These are phyloP conservation scores for Gyromitra esculenta DNA, from an alignment of 2,329 filamentous ascomycete genomes.

Conservation along the genomic window DNA sequence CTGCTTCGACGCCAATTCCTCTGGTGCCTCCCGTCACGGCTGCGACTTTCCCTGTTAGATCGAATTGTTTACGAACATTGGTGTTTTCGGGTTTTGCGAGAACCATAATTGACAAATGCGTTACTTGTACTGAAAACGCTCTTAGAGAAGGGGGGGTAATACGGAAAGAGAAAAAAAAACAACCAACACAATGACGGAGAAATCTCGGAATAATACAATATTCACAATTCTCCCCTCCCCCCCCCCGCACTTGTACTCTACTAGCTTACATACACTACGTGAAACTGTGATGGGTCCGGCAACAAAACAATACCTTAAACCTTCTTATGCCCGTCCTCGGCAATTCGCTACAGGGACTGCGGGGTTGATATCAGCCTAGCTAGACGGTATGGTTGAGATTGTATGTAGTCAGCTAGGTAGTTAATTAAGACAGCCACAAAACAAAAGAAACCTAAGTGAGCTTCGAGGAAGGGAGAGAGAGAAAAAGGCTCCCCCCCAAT, in stretches of 20 bases:
- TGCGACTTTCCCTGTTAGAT: slow-evolving; percentile 40
- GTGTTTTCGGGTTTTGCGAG: slow-evolving; percentile 44
- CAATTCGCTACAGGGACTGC: slow-evolving; percentile 6
- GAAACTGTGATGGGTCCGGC: background rate
- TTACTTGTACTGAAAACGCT: too few relatives aligned
- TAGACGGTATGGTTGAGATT: background rate
- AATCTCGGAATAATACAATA: slow-evolving; percentile 5
- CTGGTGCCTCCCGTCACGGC: slow-evolving; percentile 43
- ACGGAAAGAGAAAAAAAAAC: background rate
- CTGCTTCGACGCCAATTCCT: slow-evolving; percentile 42
- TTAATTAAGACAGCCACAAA: background rate
- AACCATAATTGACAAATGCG: slow-evolving; percentile 17
- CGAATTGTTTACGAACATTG: slow-evolving; percentile 41
- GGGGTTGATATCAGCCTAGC: slow-evolving; percentile 29
- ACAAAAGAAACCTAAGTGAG: background rate
- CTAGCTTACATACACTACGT: background rate
- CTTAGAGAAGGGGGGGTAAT: background rate
- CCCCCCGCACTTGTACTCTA: slow-evolving; percentile 17
- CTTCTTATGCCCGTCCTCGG: background rate
- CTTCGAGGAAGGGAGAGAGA: background rate
- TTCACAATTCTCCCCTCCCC: slow-evolving; percentile 4
- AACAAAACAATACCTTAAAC: too few relatives aligned
- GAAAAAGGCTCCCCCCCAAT: background rate
- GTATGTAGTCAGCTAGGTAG: background rate
- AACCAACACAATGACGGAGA: slow-evolving; percentile 5